Conservation (phyloP, 805 yeast species). For the Brettanomyces anomalus region DNA sequence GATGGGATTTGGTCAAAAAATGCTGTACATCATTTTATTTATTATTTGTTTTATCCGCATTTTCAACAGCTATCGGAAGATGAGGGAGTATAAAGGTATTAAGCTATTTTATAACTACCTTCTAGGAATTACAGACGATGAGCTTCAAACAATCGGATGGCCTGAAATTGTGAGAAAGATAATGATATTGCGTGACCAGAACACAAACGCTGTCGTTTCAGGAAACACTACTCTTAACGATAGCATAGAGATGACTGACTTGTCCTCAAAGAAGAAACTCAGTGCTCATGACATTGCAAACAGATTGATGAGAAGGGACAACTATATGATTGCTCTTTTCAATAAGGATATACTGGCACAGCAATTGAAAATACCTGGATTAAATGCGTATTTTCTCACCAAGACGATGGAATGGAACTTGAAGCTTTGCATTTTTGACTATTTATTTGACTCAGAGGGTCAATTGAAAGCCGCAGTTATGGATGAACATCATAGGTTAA, state of each 20-base stretch:
- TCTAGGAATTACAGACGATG: slow-evolving; percentile 66
- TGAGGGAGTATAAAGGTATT: slow-evolving; percentile 62
- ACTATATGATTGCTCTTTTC: slow-evolving; percentile 83
- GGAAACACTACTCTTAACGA: slow-evolving; percentile 16
- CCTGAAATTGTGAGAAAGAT: slow-evolving; percentile 70
- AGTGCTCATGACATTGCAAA: slow-evolving; percentile 95
- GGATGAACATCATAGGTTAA: slow-evolving; percentile 59
- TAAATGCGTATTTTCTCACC: slow-evolving; percentile 42
- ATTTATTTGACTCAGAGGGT: slow-evolving; percentile 74
- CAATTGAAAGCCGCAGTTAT: slow-evolving; percentile 66
- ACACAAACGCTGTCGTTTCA: slow-evolving; percentile 69
- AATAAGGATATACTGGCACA: slow-evolving; percentile 69
- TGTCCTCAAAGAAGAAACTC: slow-evolving; percentile 62
- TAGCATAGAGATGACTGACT: slow-evolving; percentile 32
- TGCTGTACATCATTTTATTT: slow-evolving; percentile 55
- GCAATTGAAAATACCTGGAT: slow-evolving; percentile 36
- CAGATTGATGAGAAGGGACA: slow-evolving; percentile 91
- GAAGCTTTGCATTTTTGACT: slow-evolving; percentile 79
- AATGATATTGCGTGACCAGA: slow-evolving; percentile 68
- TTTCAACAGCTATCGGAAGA: slow-evolving; percentile 49
- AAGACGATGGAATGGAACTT: slow-evolving; percentile 93
- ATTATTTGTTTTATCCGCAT: slow-evolving; percentile 43
- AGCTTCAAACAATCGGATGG: slow-evolving; percentile 92
- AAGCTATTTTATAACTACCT: slow-evolving; percentile 67
- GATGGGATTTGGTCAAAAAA: slow-evolving; percentile 40